phyloP scores from a whole-genome alignment of 1,284 basidiomycete genomes.

The Anthracocystis walkeri region DNA sequence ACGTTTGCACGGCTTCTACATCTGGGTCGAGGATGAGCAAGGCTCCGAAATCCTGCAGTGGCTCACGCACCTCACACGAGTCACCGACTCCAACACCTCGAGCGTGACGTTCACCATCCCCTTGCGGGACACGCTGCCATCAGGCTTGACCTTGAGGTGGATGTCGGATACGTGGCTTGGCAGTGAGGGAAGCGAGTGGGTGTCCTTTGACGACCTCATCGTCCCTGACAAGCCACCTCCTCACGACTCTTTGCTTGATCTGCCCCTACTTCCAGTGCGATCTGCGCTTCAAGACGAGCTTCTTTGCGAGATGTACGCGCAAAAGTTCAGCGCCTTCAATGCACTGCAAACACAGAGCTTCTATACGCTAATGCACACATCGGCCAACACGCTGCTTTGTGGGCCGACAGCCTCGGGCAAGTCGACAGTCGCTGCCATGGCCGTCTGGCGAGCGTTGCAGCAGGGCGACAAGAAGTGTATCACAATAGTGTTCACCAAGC shows the following conservation, averaged over 20 bases:
- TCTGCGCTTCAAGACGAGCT: slow-evolving; percentile 68
- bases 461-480: slow-evolving; percentile 17
- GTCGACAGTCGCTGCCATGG: slow-evolving; percentile 74
- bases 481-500: slow-evolving; percentile 18
- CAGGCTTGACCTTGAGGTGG: slow-evolving; percentile 74
- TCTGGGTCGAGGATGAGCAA: slow-evolving; percentile 92
- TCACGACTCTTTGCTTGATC: slow-evolving; percentile 80
- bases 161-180: slow-evolving; percentile 95
- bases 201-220: slow-evolving; percentile 78
- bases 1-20: slow-evolving; percentile 86
- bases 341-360: slow-evolving; percentile 89
- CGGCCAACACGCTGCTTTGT: slow-evolving; percentile 81
- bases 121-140: slow-evolving; percentile 67
- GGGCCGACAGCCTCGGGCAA: slow-evolving; percentile 87
- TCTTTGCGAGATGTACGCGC: slow-evolving; percentile 57
- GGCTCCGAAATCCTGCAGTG: slow-evolving; percentile 86
- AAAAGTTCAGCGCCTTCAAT: slow-evolving; percentile 77
- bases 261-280: slow-evolving; percentile 81
- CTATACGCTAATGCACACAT: slow-evolving; percentile 83
- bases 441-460: slow-evolving; percentile 38
- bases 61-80: slow-evolving; percentile 66
- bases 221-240: slow-evolving; percentile 80
- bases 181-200: slow-evolving; percentile 79
- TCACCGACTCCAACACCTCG: slow-evolving; percentile 71
- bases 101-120: slow-evolving; percentile 69